A percentile compares a stretch with the other conserved stretches of the same genome.
phyloP scores from a whole-genome alignment of 257 asterid species.

The Gardenia jasminoides region DNA sequence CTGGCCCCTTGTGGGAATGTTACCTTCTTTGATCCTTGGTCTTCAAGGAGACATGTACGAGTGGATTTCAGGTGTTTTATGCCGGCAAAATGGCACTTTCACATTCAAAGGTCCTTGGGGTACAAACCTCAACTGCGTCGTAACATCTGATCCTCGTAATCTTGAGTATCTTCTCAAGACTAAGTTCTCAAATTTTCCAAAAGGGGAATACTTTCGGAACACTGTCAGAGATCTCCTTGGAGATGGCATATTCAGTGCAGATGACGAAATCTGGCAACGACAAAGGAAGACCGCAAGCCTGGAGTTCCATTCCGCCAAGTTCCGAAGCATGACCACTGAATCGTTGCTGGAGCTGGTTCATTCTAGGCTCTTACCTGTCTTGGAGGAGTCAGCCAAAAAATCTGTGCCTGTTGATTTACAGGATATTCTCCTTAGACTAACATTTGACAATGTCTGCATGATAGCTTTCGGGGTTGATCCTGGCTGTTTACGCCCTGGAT shows the following conservation, averaged over 20 bases:
- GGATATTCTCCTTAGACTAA: constrained; percentile 69
- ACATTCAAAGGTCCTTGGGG: constrained; percentile 75
- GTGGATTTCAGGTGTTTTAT: constrained; percentile 63
- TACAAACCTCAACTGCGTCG: constrained; percentile 78
- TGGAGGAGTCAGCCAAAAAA: constrained; percentile 43
- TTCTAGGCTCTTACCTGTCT: constrained; percentile 61
- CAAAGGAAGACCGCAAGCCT: constrained; percentile 89
- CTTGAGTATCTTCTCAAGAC: constrained; percentile 82
- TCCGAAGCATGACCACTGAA: constrained; percentile 63
- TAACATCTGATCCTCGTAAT: constrained; percentile 77
- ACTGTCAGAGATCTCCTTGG: constrained; percentile 75
- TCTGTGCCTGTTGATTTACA: constrained; percentile 53
- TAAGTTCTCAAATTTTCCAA: constrained; percentile 69
- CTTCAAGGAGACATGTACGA: constrained; percentile 60
- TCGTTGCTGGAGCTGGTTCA: constrained; percentile 80
- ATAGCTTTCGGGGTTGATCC: constrained; percentile 98
- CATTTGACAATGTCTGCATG: constrained; percentile 91
- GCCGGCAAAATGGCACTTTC: constrained; percentile 63
- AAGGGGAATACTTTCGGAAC: constrained; percentile 65
- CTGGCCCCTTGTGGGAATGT: constrained; percentile 91
- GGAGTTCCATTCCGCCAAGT: constrained; percentile 78
- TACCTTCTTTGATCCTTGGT: constrained; percentile 71
- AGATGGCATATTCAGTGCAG: constrained; percentile 85
- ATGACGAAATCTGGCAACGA: constrained; percentile 62
- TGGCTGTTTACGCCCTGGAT: constrained; percentile 63